Evolutionary conservation across 129 eudicot species (phyloP), one percentile per base, ranked within the genome.

Genomic region (Flaveria trinervia): DNA sequence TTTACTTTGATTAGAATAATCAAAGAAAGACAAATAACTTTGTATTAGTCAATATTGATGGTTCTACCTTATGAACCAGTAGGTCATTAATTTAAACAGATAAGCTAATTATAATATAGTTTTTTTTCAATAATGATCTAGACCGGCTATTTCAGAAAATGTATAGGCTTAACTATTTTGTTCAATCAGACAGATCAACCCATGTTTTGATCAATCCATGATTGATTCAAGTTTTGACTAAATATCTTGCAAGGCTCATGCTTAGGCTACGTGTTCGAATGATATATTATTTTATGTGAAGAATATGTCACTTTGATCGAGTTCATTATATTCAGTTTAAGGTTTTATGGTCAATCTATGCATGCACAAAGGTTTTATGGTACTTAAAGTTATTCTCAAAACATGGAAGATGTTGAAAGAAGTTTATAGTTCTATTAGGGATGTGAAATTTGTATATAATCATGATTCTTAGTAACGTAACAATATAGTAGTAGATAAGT

Each of bases 201-300:
- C 45, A 64, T 30, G 22, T 25, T 20, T 23, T 20, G 22, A 20
- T 26, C 28, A 15, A 15, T 12, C 41, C 15, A 30, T 48, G 62
- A 70, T 51, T 72, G 67, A 55, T 72, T 25, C 52, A 18, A 2
- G 22, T 13, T 72, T 72, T 55, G 77, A 72, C 77, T 36, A 39
- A 52, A 55, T 28, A 55, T 73, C 12, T 18, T 36, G 39, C 54
- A 55, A 56, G 55, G 52, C 48, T 18, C 77, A 55, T 55, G 68
- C 15, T 73, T 56, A 41, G 62, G 52, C 52, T 73, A 73, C 77
- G 68, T 73, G 77, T 73, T 73, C 17, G 61, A 13, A 36, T 33
- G 68, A 56, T 33, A 56, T 39, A 8, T 73, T 73, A 54, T 56
- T 73, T 54, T 73, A 73, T 36, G 51, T 22, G 54, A 52, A 30